Percentiles rank a stretch among this genome's conserved stretches.
Evolutionary conservation across 2,329 filamentous ascomycete species (phyloP).

Genomic region (Cladorrhinum sp.): DNA sequence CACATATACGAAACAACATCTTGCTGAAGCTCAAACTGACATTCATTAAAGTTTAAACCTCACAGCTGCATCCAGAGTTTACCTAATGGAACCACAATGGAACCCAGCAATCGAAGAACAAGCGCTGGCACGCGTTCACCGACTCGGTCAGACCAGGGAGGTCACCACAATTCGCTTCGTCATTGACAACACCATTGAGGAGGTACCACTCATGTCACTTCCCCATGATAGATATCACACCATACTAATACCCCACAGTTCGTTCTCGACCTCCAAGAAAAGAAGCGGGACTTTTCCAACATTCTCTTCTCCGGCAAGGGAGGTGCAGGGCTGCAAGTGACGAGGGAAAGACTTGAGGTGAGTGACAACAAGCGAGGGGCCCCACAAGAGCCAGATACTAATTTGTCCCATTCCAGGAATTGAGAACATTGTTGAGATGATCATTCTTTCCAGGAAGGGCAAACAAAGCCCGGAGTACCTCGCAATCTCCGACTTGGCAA

Average conservation of each 20-base stretch:
- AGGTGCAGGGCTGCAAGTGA: background rate
- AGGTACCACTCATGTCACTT: background rate
- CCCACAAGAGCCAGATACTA: no score
- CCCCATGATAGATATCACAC: no score
- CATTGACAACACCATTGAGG: background rate
- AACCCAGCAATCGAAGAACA: constrained; percentile 1
- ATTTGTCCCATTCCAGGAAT: background rate
- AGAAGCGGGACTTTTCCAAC: background rate
- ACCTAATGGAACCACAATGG: background rate
- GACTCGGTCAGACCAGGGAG: background rate
- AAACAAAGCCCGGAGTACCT: background rate
- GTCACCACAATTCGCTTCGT: background rate
- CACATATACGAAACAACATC: background rate
- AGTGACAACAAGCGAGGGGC: no score
- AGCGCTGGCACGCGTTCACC: background rate
- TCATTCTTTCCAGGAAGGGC: background rate
- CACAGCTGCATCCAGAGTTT: background rate
- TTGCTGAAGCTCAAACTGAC: background rate
- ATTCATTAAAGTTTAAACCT: background rate
- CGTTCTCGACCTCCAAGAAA: background rate
- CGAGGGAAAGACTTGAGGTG: background rate
- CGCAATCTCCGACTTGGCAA: no score
- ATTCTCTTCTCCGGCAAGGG: background rate
- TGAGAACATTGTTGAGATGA: background rate
- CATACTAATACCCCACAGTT: background rate